Conservation (phyloP, 2,329 filamentous ascomycete species). For the Microdochium nivale region DNA sequence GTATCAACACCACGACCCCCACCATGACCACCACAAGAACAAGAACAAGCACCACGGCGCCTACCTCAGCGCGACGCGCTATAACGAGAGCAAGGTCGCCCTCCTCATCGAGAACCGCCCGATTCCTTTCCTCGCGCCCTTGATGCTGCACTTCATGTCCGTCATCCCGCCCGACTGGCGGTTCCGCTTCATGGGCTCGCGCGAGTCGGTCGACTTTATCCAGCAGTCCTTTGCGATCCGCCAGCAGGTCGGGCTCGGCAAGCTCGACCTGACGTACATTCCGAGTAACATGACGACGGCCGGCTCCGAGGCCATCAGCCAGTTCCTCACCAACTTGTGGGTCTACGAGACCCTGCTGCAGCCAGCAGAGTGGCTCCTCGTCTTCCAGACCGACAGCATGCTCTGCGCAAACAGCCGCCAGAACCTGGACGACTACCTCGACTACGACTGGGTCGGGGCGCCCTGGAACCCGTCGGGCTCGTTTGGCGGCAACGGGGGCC, state of each 20-base stretch:
- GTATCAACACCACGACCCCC: background rate
- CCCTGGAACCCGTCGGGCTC: slow-evolving; percentile 33
- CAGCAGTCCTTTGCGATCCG: slow-evolving; percentile 37
- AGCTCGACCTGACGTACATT: slow-evolving; percentile 42
- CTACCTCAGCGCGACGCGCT: slow-evolving; percentile 19
- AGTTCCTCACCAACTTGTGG: slow-evolving; percentile 42
- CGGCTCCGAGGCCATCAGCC: slow-evolving; percentile 42
- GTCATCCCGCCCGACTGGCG: slow-evolving; percentile 49
- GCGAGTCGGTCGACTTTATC: slow-evolving; percentile 32
- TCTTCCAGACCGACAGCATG: slow-evolving; percentile 48
- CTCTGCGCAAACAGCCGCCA: slow-evolving; percentile 42
- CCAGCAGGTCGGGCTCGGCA: slow-evolving; percentile 30
- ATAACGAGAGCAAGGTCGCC: slow-evolving; percentile 43
- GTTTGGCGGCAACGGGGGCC: slow-evolving; percentile 42
- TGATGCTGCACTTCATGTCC: slow-evolving; percentile 47
- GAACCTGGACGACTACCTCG: slow-evolving; percentile 39
- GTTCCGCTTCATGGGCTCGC: slow-evolving; percentile 46
- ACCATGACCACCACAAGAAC: background rate
- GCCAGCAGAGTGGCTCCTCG: slow-evolving; percentile 43
- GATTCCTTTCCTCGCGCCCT: slow-evolving; percentile 38
- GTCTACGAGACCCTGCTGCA: slow-evolving; percentile 40
- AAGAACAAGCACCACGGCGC: slow-evolving; percentile 21
- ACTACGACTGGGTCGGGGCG: slow-evolving; percentile 45
- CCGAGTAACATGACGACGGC: slow-evolving; percentile 41
- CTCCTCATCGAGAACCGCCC: slow-evolving; percentile 46